Base-by-base conservation (phyloP, 768 basidiomycete species). In the Tulasnella sp. region DNA sequence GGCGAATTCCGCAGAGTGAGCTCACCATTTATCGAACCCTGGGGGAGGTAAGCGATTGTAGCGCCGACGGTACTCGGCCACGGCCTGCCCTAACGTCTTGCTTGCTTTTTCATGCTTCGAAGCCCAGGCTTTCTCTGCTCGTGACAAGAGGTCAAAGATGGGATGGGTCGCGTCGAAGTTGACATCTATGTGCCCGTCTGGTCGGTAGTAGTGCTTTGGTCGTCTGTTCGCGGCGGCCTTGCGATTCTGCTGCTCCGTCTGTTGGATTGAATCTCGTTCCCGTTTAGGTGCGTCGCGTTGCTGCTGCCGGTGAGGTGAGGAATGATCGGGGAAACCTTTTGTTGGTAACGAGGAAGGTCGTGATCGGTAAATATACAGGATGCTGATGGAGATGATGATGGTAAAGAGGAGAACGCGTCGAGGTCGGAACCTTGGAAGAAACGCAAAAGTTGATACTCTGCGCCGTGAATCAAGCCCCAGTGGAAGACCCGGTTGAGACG, bases 11-110 rank as follows among this genome's bases (percentile, higher is more conserved):
- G 67, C 67, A 39, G 5, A 39, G 29, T 12, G 29, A 25, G 71
- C 79, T 22, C 38, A 86, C 86, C 86, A 86, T 40, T 83, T 83
- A 36, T 86, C 85, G 75, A 87, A 87, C 1, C 86, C 86, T 39
- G 79, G 81, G 4, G 86, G 86, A 0, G 86, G 86, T 3, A 78
- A 72, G 9, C 84, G 81, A 40, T 77, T 79, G 40, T 85, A 85
- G 12, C 84, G 80, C 15, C 81, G 77, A 71, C 77, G 80, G 70
- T 86, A 86, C 74, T 86, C 86, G 8, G 76, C 74, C 0, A 85
- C 82, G 0, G 86, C 86, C 69, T 83, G 80, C 0, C 79, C 80
- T 7, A 86, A 79, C 0, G 84, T 84, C 38, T 71, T 82, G 68
- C 86, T 86, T 22, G 83, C 84, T 0, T 81, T 81, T 0, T 78